A percentile compares a stretch with the other conserved stretches of the same genome.
Evolutionary conservation across 2,329 filamentous ascomycete species (phyloP).

Genomic region (Fusarium verticillioides): DNA sequence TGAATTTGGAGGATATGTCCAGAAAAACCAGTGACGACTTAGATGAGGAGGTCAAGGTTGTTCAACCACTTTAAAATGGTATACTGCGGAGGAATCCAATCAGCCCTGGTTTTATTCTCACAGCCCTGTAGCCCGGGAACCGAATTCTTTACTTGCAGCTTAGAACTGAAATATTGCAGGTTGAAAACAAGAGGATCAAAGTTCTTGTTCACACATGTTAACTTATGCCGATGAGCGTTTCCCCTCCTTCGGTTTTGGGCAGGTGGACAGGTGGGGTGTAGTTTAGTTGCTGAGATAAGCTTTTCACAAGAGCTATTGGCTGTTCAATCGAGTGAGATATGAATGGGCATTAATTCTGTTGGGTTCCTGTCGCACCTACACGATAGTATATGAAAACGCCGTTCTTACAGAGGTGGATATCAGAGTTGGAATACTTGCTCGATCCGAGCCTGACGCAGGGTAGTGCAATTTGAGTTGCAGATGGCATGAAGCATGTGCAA

Average conservation of each 20-base stretch:
- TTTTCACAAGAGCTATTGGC: not conserved
- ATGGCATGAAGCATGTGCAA: slow-evolving; percentile 20
- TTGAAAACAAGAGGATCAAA: not conserved
- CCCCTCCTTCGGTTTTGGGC: slow-evolving; percentile 42
- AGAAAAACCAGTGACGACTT: not conserved
- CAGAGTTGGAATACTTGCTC: not conserved
- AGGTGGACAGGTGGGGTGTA: slow-evolving; percentile 43
- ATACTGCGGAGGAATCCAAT: not conserved
- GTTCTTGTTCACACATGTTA: slow-evolving; percentile 2
- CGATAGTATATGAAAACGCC: not conserved
- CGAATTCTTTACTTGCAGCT: slow-evolving; percentile 1
- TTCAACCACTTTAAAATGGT: not conserved
- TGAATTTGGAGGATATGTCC: not conserved
- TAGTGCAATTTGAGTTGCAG: slow-evolving; percentile 16
- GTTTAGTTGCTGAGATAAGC: slow-evolving; percentile 43
- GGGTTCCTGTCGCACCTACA: not conserved
- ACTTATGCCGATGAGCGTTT: slow-evolving; percentile 15
- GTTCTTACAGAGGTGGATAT: not conserved
- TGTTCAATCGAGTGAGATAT: not conserved
- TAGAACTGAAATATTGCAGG: slow-evolving; percentile 7
- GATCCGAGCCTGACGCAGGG: slow-evolving; percentile 5
- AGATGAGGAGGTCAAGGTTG: not conserved
- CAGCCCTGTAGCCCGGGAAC: not conserved
- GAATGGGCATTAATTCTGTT: not conserved
- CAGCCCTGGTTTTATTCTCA: not conserved